A percentile compares a stretch with the other conserved stretches of the same genome.
phyloP scores from a whole-genome alignment of 2,329 filamentous ascomycete genomes.

The Xylariaceae sp. region DNA sequence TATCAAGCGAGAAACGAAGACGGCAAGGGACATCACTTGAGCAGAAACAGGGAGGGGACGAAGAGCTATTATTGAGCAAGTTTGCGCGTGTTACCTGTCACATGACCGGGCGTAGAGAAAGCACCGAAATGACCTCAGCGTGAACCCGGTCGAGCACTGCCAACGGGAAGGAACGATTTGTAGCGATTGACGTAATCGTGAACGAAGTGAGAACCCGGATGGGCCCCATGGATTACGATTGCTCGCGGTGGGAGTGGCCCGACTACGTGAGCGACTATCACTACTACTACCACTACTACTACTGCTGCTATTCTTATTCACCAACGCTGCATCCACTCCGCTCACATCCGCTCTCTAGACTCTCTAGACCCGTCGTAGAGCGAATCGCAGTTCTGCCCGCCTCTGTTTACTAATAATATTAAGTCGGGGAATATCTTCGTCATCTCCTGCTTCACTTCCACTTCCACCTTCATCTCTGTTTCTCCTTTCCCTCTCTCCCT shows the following conservation, averaged over 20 bases:
- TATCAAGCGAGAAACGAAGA: too few relatives aligned
- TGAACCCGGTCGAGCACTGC: background rate
- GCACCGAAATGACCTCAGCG: background rate
- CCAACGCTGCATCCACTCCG: background rate
- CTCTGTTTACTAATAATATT: too few relatives aligned
- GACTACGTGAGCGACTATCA: too few relatives aligned
- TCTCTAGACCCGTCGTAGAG: background rate
- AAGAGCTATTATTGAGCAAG: constrained; percentile 27
- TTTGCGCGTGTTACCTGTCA: constrained; percentile 28
- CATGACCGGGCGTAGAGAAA: background rate
- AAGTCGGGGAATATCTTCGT: too few relatives aligned
- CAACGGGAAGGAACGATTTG: background rate
- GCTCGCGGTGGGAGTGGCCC: too few relatives aligned
- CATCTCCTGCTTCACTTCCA: too few relatives aligned
- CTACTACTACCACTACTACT: background rate
- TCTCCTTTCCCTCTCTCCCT: background rate
- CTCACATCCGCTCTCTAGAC: background rate
- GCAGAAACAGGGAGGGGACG: background rate
- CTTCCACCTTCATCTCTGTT: background rate
- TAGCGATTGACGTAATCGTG: background rate
- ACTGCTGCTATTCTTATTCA: background rate
- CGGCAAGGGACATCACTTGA: background rate
- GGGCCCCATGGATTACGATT: background rate
- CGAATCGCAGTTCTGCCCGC: background rate
- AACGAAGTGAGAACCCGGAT: constrained; percentile 14